A percentile compares a stretch with the other conserved stretches of the same genome.
Evolutionary conservation across 768 basidiomycete genomes (phyloP).

Genomic region (Lepiota venenata): DNA sequence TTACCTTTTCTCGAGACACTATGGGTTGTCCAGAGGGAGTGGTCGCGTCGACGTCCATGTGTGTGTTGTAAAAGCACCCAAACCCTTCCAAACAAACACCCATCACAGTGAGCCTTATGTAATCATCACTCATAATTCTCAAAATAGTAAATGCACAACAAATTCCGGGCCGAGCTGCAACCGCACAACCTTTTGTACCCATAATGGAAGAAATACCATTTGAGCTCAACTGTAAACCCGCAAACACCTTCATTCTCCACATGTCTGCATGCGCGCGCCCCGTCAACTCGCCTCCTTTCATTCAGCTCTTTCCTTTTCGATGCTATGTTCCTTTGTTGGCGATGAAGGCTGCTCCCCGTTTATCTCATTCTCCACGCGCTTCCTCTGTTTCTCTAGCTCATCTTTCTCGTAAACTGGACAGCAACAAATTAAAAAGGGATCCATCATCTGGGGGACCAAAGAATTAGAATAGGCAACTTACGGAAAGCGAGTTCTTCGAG

Average conservation of each 20-base stretch:
- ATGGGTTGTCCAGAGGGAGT: slow-evolving; percentile 43
- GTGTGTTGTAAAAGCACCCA: background rate
- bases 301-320: background rate
- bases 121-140: background rate
- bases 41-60: slow-evolving; percentile 17
- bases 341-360: slow-evolving; percentile 17
- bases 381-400: slow-evolving; percentile 35
- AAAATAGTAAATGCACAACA: too few species aligned
- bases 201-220: too few species aligned
- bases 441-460: background rate
- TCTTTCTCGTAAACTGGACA: slow-evolving; percentile 41
- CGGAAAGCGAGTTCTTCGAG: slow-evolving; percentile 60
- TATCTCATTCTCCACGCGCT: slow-evolving; percentile 38
- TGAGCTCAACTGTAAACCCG: too few species aligned
- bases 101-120: background rate
- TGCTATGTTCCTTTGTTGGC: background rate
- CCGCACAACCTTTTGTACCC: too few species aligned
- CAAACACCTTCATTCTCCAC: too few species aligned
- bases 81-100: background rate
- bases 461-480: slow-evolving; percentile 24
- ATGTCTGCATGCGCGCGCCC: background rate
- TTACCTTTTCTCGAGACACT: slow-evolving; percentile 59
- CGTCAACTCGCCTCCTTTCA: background rate
- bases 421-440: background rate
- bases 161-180: too few species aligned